A percentile compares a stretch with the other conserved stretches of the same genome.
Conservation (phyloP, 306 rosid species). For the Corylus americana region DNA sequence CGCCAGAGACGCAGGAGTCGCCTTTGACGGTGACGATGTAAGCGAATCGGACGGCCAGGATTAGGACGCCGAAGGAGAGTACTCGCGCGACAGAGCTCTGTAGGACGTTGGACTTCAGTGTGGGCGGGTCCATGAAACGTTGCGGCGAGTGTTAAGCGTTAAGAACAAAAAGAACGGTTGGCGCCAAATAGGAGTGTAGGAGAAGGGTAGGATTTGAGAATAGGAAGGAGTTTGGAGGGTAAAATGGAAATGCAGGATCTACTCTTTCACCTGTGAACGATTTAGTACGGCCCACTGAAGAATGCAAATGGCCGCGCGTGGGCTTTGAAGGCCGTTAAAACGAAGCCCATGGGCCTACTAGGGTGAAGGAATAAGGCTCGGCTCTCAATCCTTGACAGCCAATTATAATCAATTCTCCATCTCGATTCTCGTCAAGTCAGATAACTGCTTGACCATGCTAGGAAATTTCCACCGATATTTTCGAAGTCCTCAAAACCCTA, state of each 20-base stretch:
- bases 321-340: background rate
- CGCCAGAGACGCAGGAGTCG: conserved; percentile 37
- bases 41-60: conserved; percentile 46
- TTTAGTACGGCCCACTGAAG: too few species aligned
- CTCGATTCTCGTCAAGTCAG: too few species aligned
- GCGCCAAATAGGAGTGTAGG: background rate
- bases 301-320: too few species aligned
- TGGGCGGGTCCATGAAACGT: conserved; percentile 38
- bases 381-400: too few species aligned
- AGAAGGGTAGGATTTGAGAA: background rate
- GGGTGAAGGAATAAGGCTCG: background rate
- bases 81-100: conserved; percentile 35
- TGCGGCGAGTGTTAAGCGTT: background rate
- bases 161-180: conserved; percentile 4
- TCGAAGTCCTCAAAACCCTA: too few species aligned
- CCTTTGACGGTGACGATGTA: conserved; percentile 46
- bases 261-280: too few species aligned
- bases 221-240: conserved; percentile 24
- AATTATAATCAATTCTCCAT: too few species aligned
- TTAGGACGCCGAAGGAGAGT: conserved; percentile 44
- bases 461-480: too few species aligned
- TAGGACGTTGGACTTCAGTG: conserved; percentile 23
- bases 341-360: background rate
- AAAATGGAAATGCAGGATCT: conserved; percentile 11
- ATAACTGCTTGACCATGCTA: too few species aligned